phyloP scores from a whole-genome alignment of 768 basidiomycete species.

The Leccinellum luteum region DNA sequence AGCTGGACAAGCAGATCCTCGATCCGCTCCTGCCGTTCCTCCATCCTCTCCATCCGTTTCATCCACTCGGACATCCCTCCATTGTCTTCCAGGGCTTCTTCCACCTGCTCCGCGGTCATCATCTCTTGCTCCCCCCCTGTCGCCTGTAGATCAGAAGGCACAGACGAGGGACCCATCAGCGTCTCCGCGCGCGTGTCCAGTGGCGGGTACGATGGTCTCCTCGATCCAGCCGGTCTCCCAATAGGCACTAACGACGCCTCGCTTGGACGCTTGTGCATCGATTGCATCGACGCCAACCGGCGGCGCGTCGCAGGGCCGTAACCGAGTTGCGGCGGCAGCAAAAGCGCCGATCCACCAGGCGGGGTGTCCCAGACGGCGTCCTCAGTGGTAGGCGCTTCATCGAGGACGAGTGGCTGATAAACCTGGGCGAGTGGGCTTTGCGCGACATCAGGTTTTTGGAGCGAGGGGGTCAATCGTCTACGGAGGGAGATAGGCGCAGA shows the following conservation, averaged over 20 bases:
- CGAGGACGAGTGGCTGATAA: constrained; percentile 63
- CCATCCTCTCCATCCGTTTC: constrained; percentile 39
- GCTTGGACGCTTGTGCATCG: constrained; percentile 13
- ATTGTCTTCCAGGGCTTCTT: constrained; percentile 26
- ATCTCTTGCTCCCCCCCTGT: constrained; percentile 6
- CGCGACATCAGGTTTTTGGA: constrained; percentile 21
- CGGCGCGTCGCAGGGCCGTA: constrained; percentile 42
- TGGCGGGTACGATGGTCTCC: constrained; percentile 13
- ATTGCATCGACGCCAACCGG: constrained; percentile 36
- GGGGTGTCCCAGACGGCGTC: constrained; percentile 27
- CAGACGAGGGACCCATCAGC: constrained; percentile 19
- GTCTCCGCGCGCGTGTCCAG: constrained; percentile 26
- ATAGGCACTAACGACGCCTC: constrained; percentile 7
- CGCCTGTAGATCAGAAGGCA: constrained; percentile 25
- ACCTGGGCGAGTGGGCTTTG: constrained; percentile 68
- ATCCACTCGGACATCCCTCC: constrained; percentile 29
- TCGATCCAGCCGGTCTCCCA: background rate
- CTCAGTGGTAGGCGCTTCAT: constrained; percentile 39
- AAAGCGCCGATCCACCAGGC: constrained; percentile 7
- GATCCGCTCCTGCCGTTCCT: constrained; percentile 46
- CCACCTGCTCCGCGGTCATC: constrained; percentile 26
- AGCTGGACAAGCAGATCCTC: constrained; percentile 44
- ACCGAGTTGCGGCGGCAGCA: constrained; percentile 22
- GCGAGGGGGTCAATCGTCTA: constrained; percentile 20
- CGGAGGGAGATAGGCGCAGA: constrained; percentile 18